Percentiles rank a stretch among this genome's conserved stretches.
These are phyloP conservation scores for Carallia brachiata DNA, from an alignment of 345 rosid species.

Conservation along the genomic window DNA sequence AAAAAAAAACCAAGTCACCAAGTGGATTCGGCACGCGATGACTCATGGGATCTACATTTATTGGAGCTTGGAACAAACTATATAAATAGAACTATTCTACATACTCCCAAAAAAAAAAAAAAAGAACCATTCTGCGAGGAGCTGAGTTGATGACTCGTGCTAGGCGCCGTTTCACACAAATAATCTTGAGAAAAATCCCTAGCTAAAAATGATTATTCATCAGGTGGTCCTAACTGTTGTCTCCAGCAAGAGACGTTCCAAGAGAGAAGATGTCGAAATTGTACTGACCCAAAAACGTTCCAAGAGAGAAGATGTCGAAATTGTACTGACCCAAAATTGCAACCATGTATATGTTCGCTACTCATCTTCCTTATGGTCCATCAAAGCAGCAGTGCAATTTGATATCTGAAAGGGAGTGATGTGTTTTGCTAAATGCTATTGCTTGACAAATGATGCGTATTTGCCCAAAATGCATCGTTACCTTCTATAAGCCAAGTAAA, in stretches of 20 bases:
- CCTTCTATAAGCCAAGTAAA: conserved; percentile 8
- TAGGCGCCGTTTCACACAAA: neutral
- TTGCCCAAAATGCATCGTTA: conserved; percentile 22
- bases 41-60: conserved; percentile 31
- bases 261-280: neutral
- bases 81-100: neutral
- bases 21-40: conserved; percentile 30
- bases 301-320: neutral
- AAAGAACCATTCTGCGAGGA: neutral
- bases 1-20: conserved; percentile 4
- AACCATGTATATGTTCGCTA: too few relatives aligned
- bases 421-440: neutral
- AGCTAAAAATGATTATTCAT: neutral
- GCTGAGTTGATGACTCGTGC: conserved; percentile 2
- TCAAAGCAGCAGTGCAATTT: neutral
- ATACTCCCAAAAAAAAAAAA: too few relatives aligned
- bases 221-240: neutral
- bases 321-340: neutral
- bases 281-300: neutral
- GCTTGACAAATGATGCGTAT: neutral
- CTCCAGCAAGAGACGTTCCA: neutral
- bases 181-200: neutral
- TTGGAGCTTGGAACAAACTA: conserved; percentile 11
- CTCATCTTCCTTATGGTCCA: neutral
- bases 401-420: neutral